Evolutionary conservation across 805 yeast genomes (phyloP).

Genomic region (Candida odintsovae): DNA sequence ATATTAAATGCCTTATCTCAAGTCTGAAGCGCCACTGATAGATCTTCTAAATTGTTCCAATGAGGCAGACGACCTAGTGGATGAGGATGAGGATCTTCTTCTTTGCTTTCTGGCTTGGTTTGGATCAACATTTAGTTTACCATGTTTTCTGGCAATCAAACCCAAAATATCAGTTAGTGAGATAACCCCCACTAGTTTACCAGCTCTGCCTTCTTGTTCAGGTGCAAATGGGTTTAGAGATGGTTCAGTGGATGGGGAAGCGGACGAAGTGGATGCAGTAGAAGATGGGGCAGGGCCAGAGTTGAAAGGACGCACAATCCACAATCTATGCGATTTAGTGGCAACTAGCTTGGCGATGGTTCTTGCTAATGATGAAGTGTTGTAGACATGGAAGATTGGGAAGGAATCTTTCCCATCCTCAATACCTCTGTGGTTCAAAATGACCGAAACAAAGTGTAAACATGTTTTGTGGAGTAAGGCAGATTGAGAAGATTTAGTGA

Average conservation of each 20-base stretch:
- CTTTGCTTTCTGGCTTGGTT: constrained; percentile 83
- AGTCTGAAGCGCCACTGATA: constrained; percentile 31
- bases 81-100: constrained; percentile 44
- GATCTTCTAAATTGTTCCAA: constrained; percentile 40
- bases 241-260: constrained; percentile 21
- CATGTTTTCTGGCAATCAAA: constrained; percentile 68
- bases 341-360: constrained; percentile 94
- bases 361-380: constrained; percentile 72
- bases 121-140: constrained; percentile 68
- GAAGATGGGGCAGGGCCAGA: constrained; percentile 19
- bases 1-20: constrained; percentile 11
- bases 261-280: constrained; percentile 17
- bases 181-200: constrained; percentile 84
- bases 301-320: constrained; percentile 65
- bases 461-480: constrained; percentile 78
- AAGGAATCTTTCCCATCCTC: constrained; percentile 94
- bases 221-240: constrained; percentile 20
- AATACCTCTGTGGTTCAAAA: constrained; percentile 80
- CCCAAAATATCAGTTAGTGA: constrained; percentile 88
- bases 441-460: constrained; percentile 80
- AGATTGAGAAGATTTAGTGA: constrained; percentile 82
- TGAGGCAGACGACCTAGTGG: constrained; percentile 22
- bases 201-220: constrained; percentile 53
- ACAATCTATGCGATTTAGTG: constrained; percentile 83
- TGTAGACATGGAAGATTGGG: constrained; percentile 92